phyloP scores from a whole-genome alignment of 1,139 yeast genomes.

The Fermentozyma sake region DNA sequence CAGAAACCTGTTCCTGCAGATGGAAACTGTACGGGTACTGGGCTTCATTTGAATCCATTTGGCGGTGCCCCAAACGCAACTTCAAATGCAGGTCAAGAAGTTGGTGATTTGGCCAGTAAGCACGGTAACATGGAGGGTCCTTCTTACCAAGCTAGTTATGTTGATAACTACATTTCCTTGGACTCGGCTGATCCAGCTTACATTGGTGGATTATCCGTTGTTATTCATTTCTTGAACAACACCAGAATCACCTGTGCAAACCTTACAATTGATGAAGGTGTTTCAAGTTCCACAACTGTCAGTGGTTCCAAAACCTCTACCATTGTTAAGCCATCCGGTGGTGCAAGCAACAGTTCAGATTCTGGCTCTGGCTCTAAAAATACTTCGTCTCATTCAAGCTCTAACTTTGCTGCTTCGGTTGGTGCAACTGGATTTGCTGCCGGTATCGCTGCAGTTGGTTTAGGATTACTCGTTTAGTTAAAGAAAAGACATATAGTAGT shows the following conservation, averaged over 20 bases:
- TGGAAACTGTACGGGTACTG: conserved; percentile 39
- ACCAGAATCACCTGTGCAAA: conserved; percentile 41
- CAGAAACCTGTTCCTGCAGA: conserved; percentile 32
- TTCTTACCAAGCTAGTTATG: conserved; percentile 20
- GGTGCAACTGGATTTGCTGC: no score
- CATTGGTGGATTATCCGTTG: conserved; percentile 36
- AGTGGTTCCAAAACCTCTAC: conserved; percentile 5
- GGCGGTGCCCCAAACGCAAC: conserved; percentile 27
- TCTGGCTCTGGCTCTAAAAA: conserved; percentile 2
- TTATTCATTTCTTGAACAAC: conserved; percentile 30
- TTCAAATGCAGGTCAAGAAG: conserved; percentile 23
- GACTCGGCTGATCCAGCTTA: conserved; percentile 30
- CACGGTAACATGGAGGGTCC: conserved; percentile 31
- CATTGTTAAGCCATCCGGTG: conserved; percentile 5
- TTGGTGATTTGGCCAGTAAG: conserved; percentile 42
- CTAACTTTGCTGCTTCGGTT: no score
- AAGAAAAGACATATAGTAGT: no score
- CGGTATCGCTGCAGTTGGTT: no score
- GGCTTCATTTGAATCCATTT: conserved; percentile 38
- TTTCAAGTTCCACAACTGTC: conserved; percentile 5
- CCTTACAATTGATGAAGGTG: conserved; percentile 17
- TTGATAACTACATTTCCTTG: conserved; percentile 37
- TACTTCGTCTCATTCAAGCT: no score
- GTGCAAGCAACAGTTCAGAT: conserved; percentile 4
- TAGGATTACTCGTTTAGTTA: no score